A percentile compares a stretch with the other conserved stretches of the same genome.
These are phyloP conservation scores for Lentinula raphanica DNA, from an alignment of 768 basidiomycete genomes.

Conservation along the genomic window DNA sequence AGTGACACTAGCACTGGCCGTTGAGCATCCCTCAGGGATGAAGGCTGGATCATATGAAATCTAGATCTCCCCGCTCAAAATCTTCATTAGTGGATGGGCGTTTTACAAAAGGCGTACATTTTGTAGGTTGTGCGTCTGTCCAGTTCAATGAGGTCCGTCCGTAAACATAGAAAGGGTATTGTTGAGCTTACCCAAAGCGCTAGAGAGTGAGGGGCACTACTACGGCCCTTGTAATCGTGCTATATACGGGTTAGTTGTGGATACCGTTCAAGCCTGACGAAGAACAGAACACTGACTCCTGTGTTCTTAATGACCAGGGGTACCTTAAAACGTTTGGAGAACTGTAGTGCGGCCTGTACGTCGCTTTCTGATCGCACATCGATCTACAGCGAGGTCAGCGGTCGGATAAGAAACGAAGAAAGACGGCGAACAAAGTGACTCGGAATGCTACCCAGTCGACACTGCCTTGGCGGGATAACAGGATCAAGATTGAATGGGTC, in stretches of 20 bases:
- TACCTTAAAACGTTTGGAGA: conserved; percentile 31
- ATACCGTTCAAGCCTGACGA: not conserved
- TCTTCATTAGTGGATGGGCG: not conserved
- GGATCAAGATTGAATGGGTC: conserved; percentile 26
- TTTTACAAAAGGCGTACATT: conserved; percentile 1
- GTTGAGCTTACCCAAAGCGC: conserved; percentile 36
- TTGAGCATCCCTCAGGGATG: conserved; percentile 10
- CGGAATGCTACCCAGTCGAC: conserved; percentile 32
- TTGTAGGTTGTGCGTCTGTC: conserved; percentile 12
- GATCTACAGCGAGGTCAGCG: conserved; percentile 23
- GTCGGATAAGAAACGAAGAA: not conserved
- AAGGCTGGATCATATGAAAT: conserved; percentile 11
- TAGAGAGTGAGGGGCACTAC: conserved; percentile 37
- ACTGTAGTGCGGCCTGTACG: conserved; percentile 39
- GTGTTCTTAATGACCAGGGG: conserved; percentile 48
- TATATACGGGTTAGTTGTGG: conserved; percentile 10
- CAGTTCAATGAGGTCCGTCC: not conserved
- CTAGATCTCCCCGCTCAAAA: not conserved
- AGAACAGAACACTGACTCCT: conserved; percentile 36
- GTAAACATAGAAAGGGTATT: not conserved
- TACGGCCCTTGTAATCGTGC: conserved; percentile 48
- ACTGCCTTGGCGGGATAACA: conserved; percentile 22
- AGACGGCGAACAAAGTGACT: conserved; percentile 29
- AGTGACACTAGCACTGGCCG: conserved; percentile 5
- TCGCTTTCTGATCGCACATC: conserved; percentile 36